phyloP scores from a whole-genome alignment of 495 filamentous ascomycete genomes.

The Clavariopsis aquatica region DNA sequence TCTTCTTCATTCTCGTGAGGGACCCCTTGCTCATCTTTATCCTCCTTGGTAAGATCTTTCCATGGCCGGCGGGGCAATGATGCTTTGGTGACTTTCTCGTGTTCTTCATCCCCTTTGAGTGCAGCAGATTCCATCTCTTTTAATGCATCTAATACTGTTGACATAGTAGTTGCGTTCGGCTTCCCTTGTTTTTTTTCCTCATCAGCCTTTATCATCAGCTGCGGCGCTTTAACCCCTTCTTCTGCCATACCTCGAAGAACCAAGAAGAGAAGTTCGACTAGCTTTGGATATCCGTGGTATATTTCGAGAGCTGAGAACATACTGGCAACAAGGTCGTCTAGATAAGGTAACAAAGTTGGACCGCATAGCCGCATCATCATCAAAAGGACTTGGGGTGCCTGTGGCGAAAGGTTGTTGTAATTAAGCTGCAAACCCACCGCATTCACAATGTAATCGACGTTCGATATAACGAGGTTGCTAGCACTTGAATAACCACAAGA shows the following conservation, averaged over 20 bases:
- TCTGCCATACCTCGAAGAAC: slow-evolving; percentile 79
- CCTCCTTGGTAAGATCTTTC: slow-evolving; percentile 19
- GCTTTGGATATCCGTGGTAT: slow-evolving; percentile 87
- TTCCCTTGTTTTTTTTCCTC: background rate
- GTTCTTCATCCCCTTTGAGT: slow-evolving; percentile 20
- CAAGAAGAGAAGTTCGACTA: slow-evolving; percentile 82
- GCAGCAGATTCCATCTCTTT: slow-evolving; percentile 7
- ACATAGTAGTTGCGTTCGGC: slow-evolving; percentile 10
- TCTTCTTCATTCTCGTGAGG: slow-evolving; percentile 15
- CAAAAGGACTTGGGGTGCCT: slow-evolving; percentile 82
- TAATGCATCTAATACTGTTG: slow-evolving; percentile 12
- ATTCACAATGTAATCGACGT: slow-evolving; percentile 96
- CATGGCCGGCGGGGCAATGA: slow-evolving; percentile 26
- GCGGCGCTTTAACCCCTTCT: slow-evolving; percentile 68
- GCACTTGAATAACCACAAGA: slow-evolving; percentile 75
- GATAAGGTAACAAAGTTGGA: slow-evolving; percentile 75
- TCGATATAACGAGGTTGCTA: slow-evolving; percentile 80
- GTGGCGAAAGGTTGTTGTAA: slow-evolving; percentile 85
- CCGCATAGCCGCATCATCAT: slow-evolving; percentile 95
- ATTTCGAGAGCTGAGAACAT: slow-evolving; percentile 89
- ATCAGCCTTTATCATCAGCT: slow-evolving; percentile 53
- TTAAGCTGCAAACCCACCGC: slow-evolving; percentile 86
- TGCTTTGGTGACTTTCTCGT: slow-evolving; percentile 15
- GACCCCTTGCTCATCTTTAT: slow-evolving; percentile 6
- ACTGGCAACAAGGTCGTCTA: slow-evolving; percentile 86